Percentiles rank a stretch among this genome's conserved stretches.
Evolutionary conservation across 2,329 filamentous ascomycete genomes (phyloP).

Genomic region (Ceratocystis eucalypticola): DNA sequence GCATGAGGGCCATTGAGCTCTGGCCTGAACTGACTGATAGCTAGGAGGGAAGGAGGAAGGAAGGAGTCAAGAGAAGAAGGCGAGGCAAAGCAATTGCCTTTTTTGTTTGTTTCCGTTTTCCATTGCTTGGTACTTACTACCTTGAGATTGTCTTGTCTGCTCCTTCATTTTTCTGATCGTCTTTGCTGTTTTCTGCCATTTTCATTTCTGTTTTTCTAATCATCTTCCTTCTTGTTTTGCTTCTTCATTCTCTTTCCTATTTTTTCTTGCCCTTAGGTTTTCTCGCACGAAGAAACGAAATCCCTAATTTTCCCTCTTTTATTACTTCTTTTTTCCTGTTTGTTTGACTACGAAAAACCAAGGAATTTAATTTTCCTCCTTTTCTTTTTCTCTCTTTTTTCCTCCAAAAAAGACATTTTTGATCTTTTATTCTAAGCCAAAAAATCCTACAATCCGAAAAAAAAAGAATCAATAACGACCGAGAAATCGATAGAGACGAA

Average conservation of each 20-base stretch:
- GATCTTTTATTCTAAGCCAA: slow-evolving; percentile 2
- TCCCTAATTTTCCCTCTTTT: background rate
- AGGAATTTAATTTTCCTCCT: background rate
- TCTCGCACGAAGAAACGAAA: background rate
- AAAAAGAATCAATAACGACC: background rate
- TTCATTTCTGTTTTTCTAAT: background rate
- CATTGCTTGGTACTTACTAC: background rate
- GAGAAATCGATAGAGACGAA: background rate
- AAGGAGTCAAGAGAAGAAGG: no score
- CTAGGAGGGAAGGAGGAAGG: no score
- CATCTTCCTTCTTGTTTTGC: background rate
- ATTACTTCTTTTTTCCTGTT: background rate
- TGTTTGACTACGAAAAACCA: background rate
- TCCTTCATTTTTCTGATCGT: slow-evolving; percentile 6
- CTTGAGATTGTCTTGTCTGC: background rate
- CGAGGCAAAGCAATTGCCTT: no score
- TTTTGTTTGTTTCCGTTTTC: background rate
- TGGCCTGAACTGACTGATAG: no score
- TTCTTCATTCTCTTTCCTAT: background rate
- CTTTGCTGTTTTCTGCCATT: background rate
- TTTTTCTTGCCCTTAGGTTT: background rate
- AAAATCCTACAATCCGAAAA: background rate
- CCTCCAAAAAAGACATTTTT: background rate
- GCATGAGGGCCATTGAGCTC: no score
- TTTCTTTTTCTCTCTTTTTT: background rate